Percentiles rank a stretch among this genome's conserved stretches.
Conservation (phyloP, 2,329 filamentous ascomycete species). For the Fusarium sp. region DNA sequence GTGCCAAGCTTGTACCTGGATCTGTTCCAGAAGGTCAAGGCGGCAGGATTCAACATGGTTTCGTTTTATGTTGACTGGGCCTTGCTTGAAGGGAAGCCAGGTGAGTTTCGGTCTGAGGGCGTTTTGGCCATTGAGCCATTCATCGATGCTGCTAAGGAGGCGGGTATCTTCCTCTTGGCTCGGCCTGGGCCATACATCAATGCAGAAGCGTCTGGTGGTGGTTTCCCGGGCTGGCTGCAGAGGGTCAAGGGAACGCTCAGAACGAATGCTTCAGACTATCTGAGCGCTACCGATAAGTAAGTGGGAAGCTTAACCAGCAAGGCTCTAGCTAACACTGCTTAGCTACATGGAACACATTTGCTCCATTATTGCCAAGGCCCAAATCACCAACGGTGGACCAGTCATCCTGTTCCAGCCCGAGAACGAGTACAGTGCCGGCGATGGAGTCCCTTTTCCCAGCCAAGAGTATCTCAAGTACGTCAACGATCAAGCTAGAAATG, state of each 20-base stretch:
- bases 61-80: constrained; percentile 87
- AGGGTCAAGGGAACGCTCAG: constrained; percentile 73
- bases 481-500: constrained; percentile 73
- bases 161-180: constrained; percentile 82
- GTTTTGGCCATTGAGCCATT: constrained; percentile 80
- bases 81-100: constrained; percentile 78
- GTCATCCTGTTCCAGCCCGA: constrained; percentile 85
- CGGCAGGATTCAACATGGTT: constrained; percentile 82
- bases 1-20: constrained; percentile 70
- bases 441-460: constrained; percentile 70
- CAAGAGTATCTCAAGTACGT: constrained; percentile 77
- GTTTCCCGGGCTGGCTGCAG: constrained; percentile 84
- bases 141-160: constrained; percentile 78
- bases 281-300: constrained; percentile 75
- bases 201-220: constrained; percentile 80
- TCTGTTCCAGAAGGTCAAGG: constrained; percentile 85
- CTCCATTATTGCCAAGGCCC: constrained; percentile 76
- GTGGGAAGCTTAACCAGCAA: constrained; percentile 15
- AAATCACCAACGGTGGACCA: constrained; percentile 86
- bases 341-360: constrained; percentile 69
- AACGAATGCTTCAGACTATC: constrained; percentile 70
- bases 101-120: constrained; percentile 76
- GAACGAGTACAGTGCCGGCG: constrained; percentile 77
- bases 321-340: accelerated
- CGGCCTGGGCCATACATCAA: constrained; percentile 82